Evolutionary conservation across 768 basidiomycete genomes (phyloP), one percentile per base, ranked within the genome.

Genomic region (Rhizopogon vulgaris): DNA sequence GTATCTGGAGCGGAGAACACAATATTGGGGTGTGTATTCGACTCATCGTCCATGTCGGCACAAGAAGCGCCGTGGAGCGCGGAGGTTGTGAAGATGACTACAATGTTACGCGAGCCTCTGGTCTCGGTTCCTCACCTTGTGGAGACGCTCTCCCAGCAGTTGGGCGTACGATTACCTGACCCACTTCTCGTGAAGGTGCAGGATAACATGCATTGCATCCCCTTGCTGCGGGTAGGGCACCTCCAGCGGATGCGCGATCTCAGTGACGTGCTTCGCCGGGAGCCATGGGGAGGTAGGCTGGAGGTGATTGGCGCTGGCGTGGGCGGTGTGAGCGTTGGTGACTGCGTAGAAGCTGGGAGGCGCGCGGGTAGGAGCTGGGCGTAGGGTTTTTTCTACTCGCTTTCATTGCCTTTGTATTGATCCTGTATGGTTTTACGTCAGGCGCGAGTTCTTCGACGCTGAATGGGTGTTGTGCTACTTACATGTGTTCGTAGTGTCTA

Each of bases 71-170:
- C 36, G 30, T 52, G 36, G 2, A 68, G 67, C 32, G 58, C 61
- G 1, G 60, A 69, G 15, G 72, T 85, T 55, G 84, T 85, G 25
- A 96, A 95, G 64, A 63, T 94, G 58, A 94, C 94, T 0, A 78
- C 93, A 40, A 94, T 99, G 91, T 69, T 93, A 22, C 92, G 94
- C 17, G 93, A 92, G 0, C 87, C 91, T 1, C 83, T 90, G 58
- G 57, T 49, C 25, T 55, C 47, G 43, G 2, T 41, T 22, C 45
- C 52, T 27, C 52, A 58, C 6, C 58, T 60, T 36, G 63, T 60
- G 37, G 69, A 63, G 24, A 55, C 62, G 49, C 66, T 83, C n/a
- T 70, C 71, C 43, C 54, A 61, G 27, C 81, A 84, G 48, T 67
- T 85, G 6, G 69, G 70, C 11, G 62, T 52, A 32, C 54, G 61